These are phyloP conservation scores for Coemansia sp. DNA, from an alignment of 371 early-diverging fungal species.

Conservation along the genomic window DNA sequence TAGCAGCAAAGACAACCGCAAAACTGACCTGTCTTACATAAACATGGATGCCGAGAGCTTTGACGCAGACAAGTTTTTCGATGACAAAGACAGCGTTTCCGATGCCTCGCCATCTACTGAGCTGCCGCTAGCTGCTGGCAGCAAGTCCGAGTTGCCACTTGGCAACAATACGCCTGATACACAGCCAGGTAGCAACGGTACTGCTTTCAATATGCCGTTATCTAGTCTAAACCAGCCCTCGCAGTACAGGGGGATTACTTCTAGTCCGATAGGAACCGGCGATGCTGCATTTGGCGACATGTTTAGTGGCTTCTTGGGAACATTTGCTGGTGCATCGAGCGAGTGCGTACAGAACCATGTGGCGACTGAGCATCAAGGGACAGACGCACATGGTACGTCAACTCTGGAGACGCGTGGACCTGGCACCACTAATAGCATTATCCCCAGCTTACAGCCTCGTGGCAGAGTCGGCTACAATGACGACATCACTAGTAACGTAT, in stretches of 20 bases:
- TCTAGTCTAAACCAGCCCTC: background rate
- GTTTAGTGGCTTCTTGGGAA: constrained; percentile 9
- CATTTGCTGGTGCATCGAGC: background rate
- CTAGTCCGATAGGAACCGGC: background rate
- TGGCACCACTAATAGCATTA: background rate
- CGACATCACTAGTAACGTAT: background rate
- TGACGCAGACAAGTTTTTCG: constrained; percentile 35
- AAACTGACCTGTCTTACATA: background rate
- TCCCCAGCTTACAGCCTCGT: background rate
- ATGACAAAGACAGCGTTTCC: constrained; percentile 8
- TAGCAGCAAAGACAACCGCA: background rate
- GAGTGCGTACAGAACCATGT: background rate
- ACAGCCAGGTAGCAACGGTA: background rate
- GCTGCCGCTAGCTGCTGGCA: background rate
- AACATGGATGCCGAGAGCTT: constrained; percentile 17
- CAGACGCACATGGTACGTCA: background rate
- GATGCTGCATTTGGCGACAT: constrained; percentile 7
- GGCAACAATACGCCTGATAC: background rate
- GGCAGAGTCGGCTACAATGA: background rate
- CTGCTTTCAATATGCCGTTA: background rate
- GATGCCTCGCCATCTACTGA: background rate
- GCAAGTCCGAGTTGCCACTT: constrained; percentile 18
- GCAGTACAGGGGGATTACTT: background rate
- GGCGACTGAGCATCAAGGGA: background rate
- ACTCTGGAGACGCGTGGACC: background rate